phyloP scores from a whole-genome alignment of 129 eudicot genomes.

The Flaveria sonorensis region DNA sequence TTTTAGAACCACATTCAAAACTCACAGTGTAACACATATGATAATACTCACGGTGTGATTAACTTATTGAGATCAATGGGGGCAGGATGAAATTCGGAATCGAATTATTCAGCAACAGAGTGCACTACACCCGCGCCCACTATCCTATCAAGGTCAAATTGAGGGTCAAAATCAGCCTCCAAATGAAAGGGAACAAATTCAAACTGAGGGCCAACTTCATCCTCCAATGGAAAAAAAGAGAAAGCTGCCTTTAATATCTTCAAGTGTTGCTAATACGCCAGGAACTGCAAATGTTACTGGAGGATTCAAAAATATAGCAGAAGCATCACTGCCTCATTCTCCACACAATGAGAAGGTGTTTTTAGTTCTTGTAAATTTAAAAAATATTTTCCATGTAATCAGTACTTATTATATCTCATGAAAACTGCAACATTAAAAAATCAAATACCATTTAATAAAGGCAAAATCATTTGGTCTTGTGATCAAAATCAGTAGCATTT shows the following conservation, averaged over 20 bases:
- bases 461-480: neutral
- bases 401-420: neutral
- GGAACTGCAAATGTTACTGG: slow-evolving; percentile 39
- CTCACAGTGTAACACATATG: neutral
- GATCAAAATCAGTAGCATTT: neutral
- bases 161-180: slow-evolving; percentile 41
- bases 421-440: slow-evolving; percentile 1
- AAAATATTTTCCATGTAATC: neutral
- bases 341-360: slow-evolving; percentile 52
- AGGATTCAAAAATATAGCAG: slow-evolving; percentile 55
- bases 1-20: neutral
- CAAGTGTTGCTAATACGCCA: slow-evolving; percentile 44
- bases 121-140: slow-evolving; percentile 39
- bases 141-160: slow-evolving; percentile 40
- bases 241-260: slow-evolving; percentile 40
- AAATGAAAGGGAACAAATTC: slow-evolving; percentile 33
- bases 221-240: slow-evolving; percentile 38
- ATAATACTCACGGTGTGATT: slow-evolving; percentile 17
- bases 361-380: neutral
- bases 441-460: slow-evolving; percentile 11
- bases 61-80: slow-evolving; percentile 33
- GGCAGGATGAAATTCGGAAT: slow-evolving; percentile 46
- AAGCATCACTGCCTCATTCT: slow-evolving; percentile 62
- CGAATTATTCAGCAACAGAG: slow-evolving; percentile 51
- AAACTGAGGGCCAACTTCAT: slow-evolving; percentile 34